Conservation (phyloP, 2,329 filamentous ascomycete genomes). For the Exophiala sp. region DNA sequence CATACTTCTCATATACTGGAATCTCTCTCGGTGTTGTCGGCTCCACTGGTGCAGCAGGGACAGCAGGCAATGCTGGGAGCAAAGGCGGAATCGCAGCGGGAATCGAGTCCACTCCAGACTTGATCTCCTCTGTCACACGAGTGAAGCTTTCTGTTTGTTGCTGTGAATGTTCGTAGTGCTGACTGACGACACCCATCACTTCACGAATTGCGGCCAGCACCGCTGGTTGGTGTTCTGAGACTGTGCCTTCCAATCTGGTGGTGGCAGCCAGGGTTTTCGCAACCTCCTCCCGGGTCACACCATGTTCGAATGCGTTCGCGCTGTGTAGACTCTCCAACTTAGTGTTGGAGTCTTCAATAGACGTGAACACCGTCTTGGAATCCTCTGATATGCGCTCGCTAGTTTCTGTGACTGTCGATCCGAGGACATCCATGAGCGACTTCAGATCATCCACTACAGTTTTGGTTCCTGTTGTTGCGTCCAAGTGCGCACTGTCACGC, state of each 20-base stretch:
- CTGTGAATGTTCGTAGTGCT: constrained; percentile 87
- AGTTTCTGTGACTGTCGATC: constrained; percentile 73
- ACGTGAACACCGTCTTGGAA: constrained; percentile 78
- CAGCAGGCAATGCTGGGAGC: constrained; percentile 49
- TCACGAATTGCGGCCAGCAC: constrained; percentile 83
- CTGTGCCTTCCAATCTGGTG: constrained; percentile 71
- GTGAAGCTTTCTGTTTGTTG: constrained; percentile 88
- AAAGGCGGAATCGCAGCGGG: constrained; percentile 54
- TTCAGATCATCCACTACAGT: constrained; percentile 82
- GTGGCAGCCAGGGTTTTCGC: constrained; percentile 70
- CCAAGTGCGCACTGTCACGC: constrained; percentile 68
- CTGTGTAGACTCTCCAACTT: constrained; percentile 70
- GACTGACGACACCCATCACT: constrained; percentile 73
- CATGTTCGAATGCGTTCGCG: constrained; percentile 73
- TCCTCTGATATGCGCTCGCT: constrained; percentile 84
- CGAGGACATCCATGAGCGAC: constrained; percentile 78
- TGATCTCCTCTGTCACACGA: constrained; percentile 59
- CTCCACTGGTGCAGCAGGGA: constrained; percentile 36
- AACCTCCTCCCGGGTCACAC: constrained; percentile 76
- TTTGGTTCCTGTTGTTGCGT: constrained; percentile 71
- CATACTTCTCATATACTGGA: constrained; percentile 49
- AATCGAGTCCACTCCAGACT: constrained; percentile 51
- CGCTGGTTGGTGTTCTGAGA: constrained; percentile 81
- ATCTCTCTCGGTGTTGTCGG: constrained; percentile 28
- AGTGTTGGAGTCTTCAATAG: constrained; percentile 72